These are phyloP conservation scores for Cairneyella variabilis DNA, from an alignment of 495 filamentous ascomycete species.

Conservation along the genomic window DNA sequence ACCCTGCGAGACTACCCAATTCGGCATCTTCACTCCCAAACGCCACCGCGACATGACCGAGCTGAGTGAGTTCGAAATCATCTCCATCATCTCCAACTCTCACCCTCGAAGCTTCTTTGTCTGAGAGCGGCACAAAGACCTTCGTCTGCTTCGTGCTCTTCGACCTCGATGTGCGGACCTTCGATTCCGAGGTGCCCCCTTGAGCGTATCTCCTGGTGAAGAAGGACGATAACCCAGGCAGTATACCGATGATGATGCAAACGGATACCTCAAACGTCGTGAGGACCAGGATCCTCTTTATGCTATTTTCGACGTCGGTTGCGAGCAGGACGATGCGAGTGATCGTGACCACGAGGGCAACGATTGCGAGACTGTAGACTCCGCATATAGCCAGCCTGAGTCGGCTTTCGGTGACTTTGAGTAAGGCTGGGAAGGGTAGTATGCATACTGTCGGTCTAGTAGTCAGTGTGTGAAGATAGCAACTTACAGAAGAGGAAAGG, in stretches of 20 bases:
- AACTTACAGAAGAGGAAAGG: neutral
- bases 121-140: neutral
- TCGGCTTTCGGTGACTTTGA: neutral
- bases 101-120: neutral
- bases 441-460: neutral
- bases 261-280: neutral
- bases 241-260: slow-evolving; percentile 7
- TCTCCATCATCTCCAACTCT: neutral
- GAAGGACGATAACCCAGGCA: slow-evolving; percentile 6
- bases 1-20: neutral
- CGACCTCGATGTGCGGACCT: neutral
- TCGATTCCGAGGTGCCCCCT: neutral
- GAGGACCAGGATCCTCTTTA: slow-evolving; percentile 4
- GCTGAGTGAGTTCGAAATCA: neutral
- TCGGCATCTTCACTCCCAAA: neutral
- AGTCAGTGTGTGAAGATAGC: neutral
- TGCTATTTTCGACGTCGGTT: slow-evolving; percentile 2
- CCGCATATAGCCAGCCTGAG: slow-evolving; percentile 6
- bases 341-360: slow-evolving; percentile 7
- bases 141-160: neutral
- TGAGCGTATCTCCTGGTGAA: slow-evolving; percentile 6
- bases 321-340: slow-evolving; percentile 4
- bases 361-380: neutral
- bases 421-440: slow-evolving; percentile 2
- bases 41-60: neutral